Evolutionary conservation across 352 stramenopile species (phyloP).

Genomic region (Globisporangium barbulae): DNA sequence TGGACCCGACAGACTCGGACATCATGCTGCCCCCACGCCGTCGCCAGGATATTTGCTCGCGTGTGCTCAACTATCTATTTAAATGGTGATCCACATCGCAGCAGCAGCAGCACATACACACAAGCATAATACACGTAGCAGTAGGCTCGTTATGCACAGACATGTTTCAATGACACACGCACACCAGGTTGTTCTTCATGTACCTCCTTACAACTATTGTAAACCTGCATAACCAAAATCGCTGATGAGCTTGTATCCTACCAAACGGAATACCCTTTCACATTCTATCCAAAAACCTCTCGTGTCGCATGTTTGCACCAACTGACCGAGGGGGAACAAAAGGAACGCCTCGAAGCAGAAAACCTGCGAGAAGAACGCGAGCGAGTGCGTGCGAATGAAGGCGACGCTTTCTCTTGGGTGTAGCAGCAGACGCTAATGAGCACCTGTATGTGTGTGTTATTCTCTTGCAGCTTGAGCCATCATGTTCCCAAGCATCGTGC

Average conservation of each 20-base stretch:
- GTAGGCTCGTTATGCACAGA: too few relatives aligned
- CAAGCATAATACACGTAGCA: neutral
- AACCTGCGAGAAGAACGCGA: conserved; percentile 1
- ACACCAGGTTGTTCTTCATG: neutral
- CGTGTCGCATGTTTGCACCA: conserved; percentile 9
- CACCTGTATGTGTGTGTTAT: neutral
- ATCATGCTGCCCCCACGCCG: conserved; percentile 78
- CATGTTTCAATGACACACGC: too few relatives aligned
- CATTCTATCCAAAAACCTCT: neutral
- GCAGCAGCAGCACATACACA: neutral
- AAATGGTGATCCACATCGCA: conserved; percentile 51
- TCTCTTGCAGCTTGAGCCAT: neutral
- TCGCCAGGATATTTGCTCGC: conserved; percentile 76
- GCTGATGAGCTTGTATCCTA: neutral
- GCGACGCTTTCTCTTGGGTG: neutral
- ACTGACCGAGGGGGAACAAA: neutral
- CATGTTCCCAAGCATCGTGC: conserved; percentile 72
- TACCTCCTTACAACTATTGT: neutral
- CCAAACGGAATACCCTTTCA: neutral
- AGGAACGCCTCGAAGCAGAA: conserved; percentile 9
- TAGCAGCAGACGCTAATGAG: neutral
- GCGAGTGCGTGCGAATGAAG: neutral
- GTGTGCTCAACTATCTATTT: conserved; percentile 82
- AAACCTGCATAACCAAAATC: too few relatives aligned
- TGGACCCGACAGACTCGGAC: conserved; percentile 71